Evolutionary conservation across 441 rosid species (phyloP).

Genomic region (Syzygium syzygioides): DNA sequence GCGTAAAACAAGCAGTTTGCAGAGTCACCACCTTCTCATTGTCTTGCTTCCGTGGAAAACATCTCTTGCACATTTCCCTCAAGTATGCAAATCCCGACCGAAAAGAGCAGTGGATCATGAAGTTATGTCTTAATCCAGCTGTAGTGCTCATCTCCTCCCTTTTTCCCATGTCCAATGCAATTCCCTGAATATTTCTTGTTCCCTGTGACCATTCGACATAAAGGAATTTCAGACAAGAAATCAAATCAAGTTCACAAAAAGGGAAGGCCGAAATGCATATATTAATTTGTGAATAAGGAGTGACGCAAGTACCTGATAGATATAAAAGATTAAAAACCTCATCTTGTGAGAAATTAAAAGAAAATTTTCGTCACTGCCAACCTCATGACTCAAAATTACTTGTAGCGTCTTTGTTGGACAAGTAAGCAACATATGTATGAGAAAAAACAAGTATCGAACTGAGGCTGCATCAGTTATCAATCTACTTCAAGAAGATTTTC

Average conservation of each 20-base stretch:
- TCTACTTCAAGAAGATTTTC: not conserved
- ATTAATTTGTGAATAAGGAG: not conserved
- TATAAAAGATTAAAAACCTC: not conserved
- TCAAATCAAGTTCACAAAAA: not conserved
- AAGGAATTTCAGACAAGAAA: not conserved
- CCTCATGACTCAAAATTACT: not conserved
- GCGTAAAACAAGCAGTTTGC: slow-evolving; percentile 22
- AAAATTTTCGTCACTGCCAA: not conserved
- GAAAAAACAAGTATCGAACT: not conserved
- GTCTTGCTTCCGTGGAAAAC: slow-evolving; percentile 1
- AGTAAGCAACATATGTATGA: not conserved
- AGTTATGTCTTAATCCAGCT: slow-evolving; percentile 2
- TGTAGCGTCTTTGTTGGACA: not conserved
- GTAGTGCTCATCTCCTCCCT: slow-evolving; percentile 4
- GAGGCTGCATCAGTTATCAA: not conserved
- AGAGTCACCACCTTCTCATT: slow-evolving; percentile 19
- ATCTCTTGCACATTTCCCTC: slow-evolving; percentile 2
- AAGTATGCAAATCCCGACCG: slow-evolving; percentile 12
- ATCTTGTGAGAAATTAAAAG: not conserved
- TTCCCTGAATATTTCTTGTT: slow-evolving; percentile 40
- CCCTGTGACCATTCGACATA: slow-evolving; percentile 25
- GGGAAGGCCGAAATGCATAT: not conserved
- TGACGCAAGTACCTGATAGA: rapidly evolving
- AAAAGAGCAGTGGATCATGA: slow-evolving; percentile 1
- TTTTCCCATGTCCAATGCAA: slow-evolving; percentile 31